Conservation (phyloP, 2,329 filamentous ascomycete genomes). For the Rutstroemia sp. region DNA sequence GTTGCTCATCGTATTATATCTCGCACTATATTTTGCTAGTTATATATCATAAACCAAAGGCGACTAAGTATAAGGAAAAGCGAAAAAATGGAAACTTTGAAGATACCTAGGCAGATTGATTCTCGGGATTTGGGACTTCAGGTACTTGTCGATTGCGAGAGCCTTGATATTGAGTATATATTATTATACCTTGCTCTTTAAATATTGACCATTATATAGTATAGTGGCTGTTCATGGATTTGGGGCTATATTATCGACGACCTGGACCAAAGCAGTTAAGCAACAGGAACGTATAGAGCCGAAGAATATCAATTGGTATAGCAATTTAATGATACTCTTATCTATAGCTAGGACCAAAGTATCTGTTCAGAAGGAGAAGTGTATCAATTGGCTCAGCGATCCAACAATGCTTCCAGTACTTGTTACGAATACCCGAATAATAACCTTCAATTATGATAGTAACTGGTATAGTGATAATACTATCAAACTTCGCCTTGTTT, state of each 20-base stretch:
- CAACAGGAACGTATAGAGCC: background rate
- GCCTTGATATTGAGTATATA: background rate
- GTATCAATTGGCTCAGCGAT: background rate
- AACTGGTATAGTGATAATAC: background rate
- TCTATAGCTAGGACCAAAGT: background rate
- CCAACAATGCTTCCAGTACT: background rate
- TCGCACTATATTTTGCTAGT: no score
- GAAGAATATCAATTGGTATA: background rate
- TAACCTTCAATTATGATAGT: background rate
- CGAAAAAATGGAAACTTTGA: background rate
- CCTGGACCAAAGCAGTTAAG: background rate
- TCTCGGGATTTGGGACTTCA: background rate
- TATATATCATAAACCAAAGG: background rate
- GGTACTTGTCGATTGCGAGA: background rate
- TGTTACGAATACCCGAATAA: background rate
- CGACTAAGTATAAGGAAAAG: background rate
- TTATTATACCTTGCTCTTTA: background rate
- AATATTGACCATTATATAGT: background rate
- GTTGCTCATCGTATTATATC: no score
- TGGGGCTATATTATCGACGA: background rate
- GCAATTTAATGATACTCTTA: background rate
- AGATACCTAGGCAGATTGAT: background rate
- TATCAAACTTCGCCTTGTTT: slow-evolving; percentile 1
- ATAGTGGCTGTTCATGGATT: slow-evolving; percentile 2
- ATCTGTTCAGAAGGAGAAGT: background rate